These are phyloP conservation scores for Torrubiellomyces zombiae DNA, from an alignment of 2,329 filamentous ascomycete genomes.

Conservation along the genomic window DNA sequence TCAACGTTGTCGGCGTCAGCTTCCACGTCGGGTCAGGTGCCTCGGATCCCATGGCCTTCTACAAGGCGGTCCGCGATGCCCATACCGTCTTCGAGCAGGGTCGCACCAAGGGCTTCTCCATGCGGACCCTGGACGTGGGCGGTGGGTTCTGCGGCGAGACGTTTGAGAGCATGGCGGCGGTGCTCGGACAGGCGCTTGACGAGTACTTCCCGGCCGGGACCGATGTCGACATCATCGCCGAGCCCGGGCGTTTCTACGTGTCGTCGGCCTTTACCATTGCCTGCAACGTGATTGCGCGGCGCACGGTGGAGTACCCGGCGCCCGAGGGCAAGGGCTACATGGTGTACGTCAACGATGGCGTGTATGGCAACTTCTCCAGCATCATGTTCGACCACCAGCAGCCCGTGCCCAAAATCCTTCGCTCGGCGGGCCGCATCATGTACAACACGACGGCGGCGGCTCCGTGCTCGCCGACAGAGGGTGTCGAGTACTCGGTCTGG, in stretches of 20 bases:
- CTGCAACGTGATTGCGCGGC: slow-evolving; percentile 88
- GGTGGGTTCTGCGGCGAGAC: slow-evolving; percentile 84
- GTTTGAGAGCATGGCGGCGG: slow-evolving; percentile 78
- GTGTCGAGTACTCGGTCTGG: slow-evolving; percentile 87
- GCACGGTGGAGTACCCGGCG: slow-evolving; percentile 60
- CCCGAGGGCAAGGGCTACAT: slow-evolving; percentile 64
- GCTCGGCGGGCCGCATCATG: slow-evolving; percentile 37
- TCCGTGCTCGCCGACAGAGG: slow-evolving; percentile 26
- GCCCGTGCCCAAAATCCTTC: slow-evolving; percentile 68
- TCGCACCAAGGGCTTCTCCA: slow-evolving; percentile 53
- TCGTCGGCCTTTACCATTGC: slow-evolving; percentile 86
- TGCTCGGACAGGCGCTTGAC: slow-evolving; percentile 66
- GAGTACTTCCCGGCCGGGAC: slow-evolving; percentile 63
- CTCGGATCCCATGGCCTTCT: slow-evolving; percentile 80
- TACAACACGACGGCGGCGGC: slow-evolving; percentile 39
- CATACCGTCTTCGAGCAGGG: slow-evolving; percentile 80
- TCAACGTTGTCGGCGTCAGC: slow-evolving; percentile 89
- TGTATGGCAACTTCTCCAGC: slow-evolving; percentile 97
- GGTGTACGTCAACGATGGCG: slow-evolving; percentile 93
- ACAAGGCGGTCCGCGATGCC: slow-evolving; percentile 81
- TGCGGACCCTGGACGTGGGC: slow-evolving; percentile 84
- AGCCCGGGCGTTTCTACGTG: slow-evolving; percentile 94
- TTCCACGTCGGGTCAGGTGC: slow-evolving; percentile 97
- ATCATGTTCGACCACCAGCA: slow-evolving; percentile 99
- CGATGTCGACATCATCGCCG: slow-evolving; percentile 74